Base-by-base conservation (phyloP, 2,329 filamentous ascomycete genomes). In the Cordyceps militaris region DNA sequence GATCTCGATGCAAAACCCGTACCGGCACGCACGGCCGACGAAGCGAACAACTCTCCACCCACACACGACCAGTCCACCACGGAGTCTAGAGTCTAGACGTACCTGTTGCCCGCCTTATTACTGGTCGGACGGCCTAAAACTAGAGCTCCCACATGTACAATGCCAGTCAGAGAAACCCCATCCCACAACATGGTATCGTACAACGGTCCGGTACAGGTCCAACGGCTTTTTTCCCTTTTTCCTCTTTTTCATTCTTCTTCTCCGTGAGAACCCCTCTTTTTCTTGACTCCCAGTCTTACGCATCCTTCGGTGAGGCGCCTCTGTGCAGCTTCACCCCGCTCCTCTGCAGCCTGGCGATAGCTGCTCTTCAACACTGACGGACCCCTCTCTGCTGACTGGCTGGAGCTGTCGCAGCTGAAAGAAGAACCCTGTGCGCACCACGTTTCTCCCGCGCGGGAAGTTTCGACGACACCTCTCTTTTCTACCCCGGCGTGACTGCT, bases 351-450 rank as follows among this genome's bases (percentile, higher is more conserved):
- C 49, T 52, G 42, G 42, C 16, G 30, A 46, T 36, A 46, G 42
- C 19, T 36, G 13, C 28, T 36, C 24, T 43, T 5, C 46, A 19
- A 32, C 4, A 42, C 26, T 14, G 38, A 43, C 19, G 11, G n/a
- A 46, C 51, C 50, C 50, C 50, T 53, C 50, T 43, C 38, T 43
- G 26, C 50, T 53, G 38, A 53, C 50, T 11, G 38, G 11, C 36
- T 28, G 24, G 28, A 43, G 32, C 23, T 23, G 24, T 43, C 50
- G 38, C 36, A 8, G 50, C 50, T 53, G 38, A 44, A 10, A 47
- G 19, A 43, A 32, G 36, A 16, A 38, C 42, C n/a, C 36, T 46
- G 28, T 13, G 16, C 51, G n/a, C 24, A 30, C 38, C 50, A 49
- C 49, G 3, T 30, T 23, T 30, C 26, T 14, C 19, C 50, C 2